Percentiles rank a stretch among this genome's conserved stretches.
Conservation (phyloP, 2,329 filamentous ascomycete genomes). For the Chaetomiaceae sp. region DNA sequence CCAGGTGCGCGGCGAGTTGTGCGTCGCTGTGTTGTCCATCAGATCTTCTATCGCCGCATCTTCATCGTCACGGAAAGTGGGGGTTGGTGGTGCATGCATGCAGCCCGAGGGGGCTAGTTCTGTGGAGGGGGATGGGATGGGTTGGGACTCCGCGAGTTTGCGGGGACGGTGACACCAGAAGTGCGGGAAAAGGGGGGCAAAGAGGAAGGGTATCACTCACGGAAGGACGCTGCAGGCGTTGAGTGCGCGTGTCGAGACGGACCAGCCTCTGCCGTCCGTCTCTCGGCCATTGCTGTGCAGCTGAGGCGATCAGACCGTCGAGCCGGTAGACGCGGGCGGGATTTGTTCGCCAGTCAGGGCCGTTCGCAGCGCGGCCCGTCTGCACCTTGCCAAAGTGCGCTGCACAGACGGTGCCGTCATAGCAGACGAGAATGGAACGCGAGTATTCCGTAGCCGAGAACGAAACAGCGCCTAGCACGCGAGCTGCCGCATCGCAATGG, state of each 20-base stretch:
- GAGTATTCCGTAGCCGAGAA: background rate
- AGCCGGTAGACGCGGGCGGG: constrained; percentile 3
- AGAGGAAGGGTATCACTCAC: constrained; percentile 33
- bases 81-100: too few relatives aligned
- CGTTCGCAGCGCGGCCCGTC: constrained; percentile 4
- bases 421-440: too few relatives aligned
- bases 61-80: background rate
- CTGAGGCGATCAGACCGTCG: constrained; percentile 8
- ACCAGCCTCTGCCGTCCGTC: constrained; percentile 40
- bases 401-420: constrained; percentile 12
- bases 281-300: constrained; percentile 27
- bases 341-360: background rate
- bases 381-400: constrained; percentile 5
- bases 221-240: constrained; percentile 45
- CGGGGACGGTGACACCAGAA: constrained; percentile 27
- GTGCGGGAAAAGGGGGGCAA: constrained; percentile 1
- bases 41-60: constrained; percentile 15
- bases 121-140: too few relatives aligned
- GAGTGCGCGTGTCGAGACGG: constrained; percentile 38
- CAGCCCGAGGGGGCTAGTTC: too few relatives aligned
- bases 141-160: too few relatives aligned
- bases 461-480: background rate
- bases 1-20: constrained; percentile 81
- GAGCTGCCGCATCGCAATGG: background rate
- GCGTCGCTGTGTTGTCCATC: constrained; percentile 47